Percentiles rank a stretch among this genome's conserved stretches.
Evolutionary conservation across 495 filamentous ascomycete species (phyloP).

Genomic region (Chaetomium fimeti): DNA sequence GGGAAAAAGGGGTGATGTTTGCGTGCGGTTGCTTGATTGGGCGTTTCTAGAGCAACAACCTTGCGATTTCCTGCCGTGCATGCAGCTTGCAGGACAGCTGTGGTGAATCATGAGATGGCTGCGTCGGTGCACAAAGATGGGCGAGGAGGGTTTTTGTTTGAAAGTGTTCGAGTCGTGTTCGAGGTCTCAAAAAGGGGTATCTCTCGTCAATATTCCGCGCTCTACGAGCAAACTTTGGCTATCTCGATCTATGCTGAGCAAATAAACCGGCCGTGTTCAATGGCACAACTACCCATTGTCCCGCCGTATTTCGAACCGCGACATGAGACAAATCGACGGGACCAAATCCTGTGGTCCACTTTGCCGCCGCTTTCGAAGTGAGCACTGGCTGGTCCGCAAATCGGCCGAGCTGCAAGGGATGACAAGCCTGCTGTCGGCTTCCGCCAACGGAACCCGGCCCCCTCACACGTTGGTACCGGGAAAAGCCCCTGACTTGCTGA

Average conservation of each 20-base stretch:
- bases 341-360: not conserved
- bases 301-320: not conserved
- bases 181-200: not conserved
- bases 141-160: not conserved
- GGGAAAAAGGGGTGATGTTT: conserved; percentile 22
- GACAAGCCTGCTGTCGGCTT: not conserved
- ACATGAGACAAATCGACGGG: not conserved
- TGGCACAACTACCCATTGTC: not conserved
- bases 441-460: not conserved
- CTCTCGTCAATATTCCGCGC: not conserved
- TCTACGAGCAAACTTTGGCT: not conserved
- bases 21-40: conserved; percentile 20
- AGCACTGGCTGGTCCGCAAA: not conserved
- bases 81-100: not conserved
- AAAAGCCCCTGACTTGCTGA: conserved; percentile 89
- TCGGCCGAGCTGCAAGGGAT: not conserved
- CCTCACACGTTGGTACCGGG: conserved; percentile 88
- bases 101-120: not conserved
- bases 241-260: not conserved
- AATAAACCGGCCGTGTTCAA: not conserved
- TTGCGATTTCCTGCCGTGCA: not conserved
- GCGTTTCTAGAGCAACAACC: conserved; percentile 32
- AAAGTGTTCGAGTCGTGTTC: not conserved
- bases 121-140: not conserved
- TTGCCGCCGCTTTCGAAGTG: not conserved